Percentiles rank a stretch among this genome's conserved stretches.
Conservation (phyloP, 306 rosid species). For the Bauhinia variegata region DNA sequence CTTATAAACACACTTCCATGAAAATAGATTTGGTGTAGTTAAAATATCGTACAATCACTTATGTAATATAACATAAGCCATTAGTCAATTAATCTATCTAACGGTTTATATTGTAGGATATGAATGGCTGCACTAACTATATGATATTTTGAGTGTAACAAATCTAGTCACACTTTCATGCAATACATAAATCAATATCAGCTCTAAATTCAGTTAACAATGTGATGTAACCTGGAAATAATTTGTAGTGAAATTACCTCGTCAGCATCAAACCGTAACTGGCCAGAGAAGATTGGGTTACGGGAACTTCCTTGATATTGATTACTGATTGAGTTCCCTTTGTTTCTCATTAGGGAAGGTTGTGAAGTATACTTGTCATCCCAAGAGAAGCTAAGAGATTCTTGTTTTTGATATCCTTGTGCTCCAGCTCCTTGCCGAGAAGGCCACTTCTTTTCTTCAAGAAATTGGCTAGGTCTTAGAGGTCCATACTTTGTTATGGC, state of each 20-base stretch:
- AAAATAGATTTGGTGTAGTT: too few species aligned
- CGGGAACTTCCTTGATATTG: slow-evolving; percentile 36
- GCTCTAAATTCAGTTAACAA: too few species aligned
- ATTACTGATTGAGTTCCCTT: slow-evolving; percentile 19
- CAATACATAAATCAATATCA: too few species aligned
- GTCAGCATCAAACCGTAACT: slow-evolving; percentile 35
- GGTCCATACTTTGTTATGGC: slow-evolving; percentile 36
- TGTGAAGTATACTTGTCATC: slow-evolving; percentile 11
- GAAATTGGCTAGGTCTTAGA: slow-evolving; percentile 34
- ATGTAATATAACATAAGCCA: too few species aligned
- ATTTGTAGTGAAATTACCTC: slow-evolving; percentile 19
- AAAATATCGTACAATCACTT: too few species aligned
- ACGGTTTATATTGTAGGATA: too few species aligned
- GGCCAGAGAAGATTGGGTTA: slow-evolving; percentile 30
- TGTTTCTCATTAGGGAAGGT: slow-evolving; percentile 38
- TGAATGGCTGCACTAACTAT: too few species aligned
- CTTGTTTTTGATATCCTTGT: slow-evolving; percentile 25
- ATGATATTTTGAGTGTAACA: too few species aligned
- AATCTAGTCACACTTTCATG: too few species aligned
- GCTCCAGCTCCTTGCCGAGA: slow-evolving; percentile 27
- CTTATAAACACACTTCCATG: too few species aligned
- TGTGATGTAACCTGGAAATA: not conserved
- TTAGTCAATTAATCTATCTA: too few species aligned
- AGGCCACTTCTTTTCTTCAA: slow-evolving; percentile 43
- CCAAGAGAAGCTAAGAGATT: slow-evolving; percentile 29